Evolutionary conservation across 2,329 filamentous ascomycete genomes (phyloP).

Genomic region (Claviceps africana): DNA sequence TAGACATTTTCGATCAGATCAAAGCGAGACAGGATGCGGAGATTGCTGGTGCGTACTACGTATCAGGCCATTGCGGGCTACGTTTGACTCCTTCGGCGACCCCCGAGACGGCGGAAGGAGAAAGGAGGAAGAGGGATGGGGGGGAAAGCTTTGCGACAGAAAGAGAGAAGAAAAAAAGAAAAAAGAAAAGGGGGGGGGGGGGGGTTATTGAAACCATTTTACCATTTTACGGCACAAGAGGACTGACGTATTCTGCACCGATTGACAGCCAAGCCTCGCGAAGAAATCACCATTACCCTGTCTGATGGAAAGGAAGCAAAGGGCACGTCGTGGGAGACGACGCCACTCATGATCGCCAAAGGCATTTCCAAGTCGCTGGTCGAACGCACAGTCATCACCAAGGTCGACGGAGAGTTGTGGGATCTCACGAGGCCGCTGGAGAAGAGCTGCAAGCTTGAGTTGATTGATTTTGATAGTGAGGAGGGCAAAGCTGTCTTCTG

Average conservation of each 20-base stretch:
- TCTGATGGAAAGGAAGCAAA: slow-evolving; percentile 55
- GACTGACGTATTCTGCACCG: background rate
- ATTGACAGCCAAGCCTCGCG: slow-evolving; percentile 49
- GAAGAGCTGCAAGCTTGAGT: slow-evolving; percentile 69
- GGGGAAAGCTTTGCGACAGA: too few relatives aligned
- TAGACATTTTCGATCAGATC: slow-evolving; percentile 76
- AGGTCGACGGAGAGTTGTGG: slow-evolving; percentile 76
- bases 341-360: slow-evolving; percentile 63
- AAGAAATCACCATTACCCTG: slow-evolving; percentile 61
- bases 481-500: slow-evolving; percentile 83
- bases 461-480: slow-evolving; percentile 60
- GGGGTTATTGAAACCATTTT: too few relatives aligned
- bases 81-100: background rate
- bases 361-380: slow-evolving; percentile 72
- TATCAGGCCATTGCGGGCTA: background rate
- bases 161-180: too few relatives aligned
- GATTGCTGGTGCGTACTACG: slow-evolving; percentile 30
- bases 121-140: too few relatives aligned
- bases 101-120: too few relatives aligned
- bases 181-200: too few relatives aligned
- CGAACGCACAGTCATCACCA: slow-evolving; percentile 77
- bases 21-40: slow-evolving; percentile 75
- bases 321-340: slow-evolving; percentile 84
- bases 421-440: slow-evolving; percentile 85
- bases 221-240: background rate